phyloP scores from a whole-genome alignment of 306 rosid genomes.

The Rosa multiflora region DNA sequence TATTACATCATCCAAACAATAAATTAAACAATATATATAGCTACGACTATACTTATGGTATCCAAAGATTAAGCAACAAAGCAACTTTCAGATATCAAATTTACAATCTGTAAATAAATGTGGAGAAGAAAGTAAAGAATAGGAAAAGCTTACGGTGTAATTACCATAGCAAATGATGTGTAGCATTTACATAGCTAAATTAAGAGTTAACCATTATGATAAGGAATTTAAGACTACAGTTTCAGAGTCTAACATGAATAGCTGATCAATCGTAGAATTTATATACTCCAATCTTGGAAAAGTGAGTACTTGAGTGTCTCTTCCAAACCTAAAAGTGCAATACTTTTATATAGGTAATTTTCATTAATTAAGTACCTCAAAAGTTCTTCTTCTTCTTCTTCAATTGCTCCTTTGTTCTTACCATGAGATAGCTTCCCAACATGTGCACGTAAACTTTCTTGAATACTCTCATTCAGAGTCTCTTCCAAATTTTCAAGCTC shows the following conservation, averaged over 20 bases:
- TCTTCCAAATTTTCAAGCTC: slow-evolving; percentile 97
- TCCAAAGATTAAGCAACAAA: background rate
- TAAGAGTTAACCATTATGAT: background rate
- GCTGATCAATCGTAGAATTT: background rate
- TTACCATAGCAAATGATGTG: slow-evolving; percentile 44
- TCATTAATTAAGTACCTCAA: slow-evolving; percentile 45
- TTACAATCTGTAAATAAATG: background rate
- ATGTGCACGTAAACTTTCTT: slow-evolving; percentile 88
- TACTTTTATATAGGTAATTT: background rate
- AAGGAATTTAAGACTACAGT: background rate
- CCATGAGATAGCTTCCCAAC: slow-evolving; percentile 54
- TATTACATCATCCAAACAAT: background rate
- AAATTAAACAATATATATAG: background rate
- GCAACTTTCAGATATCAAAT: slow-evolving; percentile 9
- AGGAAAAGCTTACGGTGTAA: slow-evolving; percentile 54
- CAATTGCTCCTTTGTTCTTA: slow-evolving; percentile 71
- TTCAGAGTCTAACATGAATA: background rate
- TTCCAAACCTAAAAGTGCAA: background rate
- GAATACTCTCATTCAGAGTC: slow-evolving; percentile 87
- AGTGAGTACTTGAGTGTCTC: too few relatives aligned
- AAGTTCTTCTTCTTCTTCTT: slow-evolving; percentile 69
- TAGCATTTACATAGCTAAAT: background rate
- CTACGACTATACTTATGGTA: background rate
- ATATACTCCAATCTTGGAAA: background rate
- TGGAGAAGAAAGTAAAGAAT: background rate